A percentile compares a stretch with the other conserved stretches of the same genome.
Evolutionary conservation across 2,329 filamentous ascomycete species (phyloP).

Genomic region (Dactylellina parvicollis): DNA sequence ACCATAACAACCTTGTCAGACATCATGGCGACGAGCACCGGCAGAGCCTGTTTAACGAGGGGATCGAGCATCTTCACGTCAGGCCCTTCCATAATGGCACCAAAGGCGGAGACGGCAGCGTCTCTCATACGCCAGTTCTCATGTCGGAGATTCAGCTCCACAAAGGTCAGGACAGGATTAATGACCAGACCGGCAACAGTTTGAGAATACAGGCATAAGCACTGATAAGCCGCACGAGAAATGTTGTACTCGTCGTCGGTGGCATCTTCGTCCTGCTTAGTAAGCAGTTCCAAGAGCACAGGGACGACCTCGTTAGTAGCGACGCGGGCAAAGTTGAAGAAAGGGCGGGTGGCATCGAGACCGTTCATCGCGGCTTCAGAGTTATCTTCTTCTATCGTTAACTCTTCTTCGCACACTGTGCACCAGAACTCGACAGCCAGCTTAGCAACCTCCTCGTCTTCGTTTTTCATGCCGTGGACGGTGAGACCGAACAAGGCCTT

Average conservation of each 20-base stretch:
- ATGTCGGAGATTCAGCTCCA: conserved; percentile 86
- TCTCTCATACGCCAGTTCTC: conserved; percentile 96
- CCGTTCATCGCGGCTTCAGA: conserved; percentile 65
- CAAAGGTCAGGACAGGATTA: conserved; percentile 84
- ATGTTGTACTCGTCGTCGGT: conserved; percentile 97
- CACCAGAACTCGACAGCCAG: conserved; percentile 99
- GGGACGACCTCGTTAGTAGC: conserved; percentile 94
- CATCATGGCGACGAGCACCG: conserved; percentile 91
- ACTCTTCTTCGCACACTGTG: conserved; percentile 99
- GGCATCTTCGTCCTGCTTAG: conserved; percentile 97
- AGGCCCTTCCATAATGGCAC: conserved; percentile 98
- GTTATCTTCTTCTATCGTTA: conserved; percentile 97
- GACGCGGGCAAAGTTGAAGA: conserved; percentile 94
- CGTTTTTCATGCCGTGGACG: conserved; percentile 97
- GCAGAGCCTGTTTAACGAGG: conserved; percentile 93
- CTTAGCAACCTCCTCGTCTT: conserved; percentile 97
- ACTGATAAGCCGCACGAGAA: conserved; percentile 94
- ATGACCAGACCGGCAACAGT: conserved; percentile 87
- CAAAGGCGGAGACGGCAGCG: conserved; percentile 95
- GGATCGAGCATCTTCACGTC: conserved; percentile 91
- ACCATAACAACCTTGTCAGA: conserved; percentile 88
- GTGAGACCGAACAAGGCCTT: conserved; percentile 98
- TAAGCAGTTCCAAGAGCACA: conserved; percentile 85
- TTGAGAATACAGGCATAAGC: conserved; percentile 92
- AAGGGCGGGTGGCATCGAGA: conserved; percentile 80